Evolutionary conservation across 805 yeast genomes (phyloP), one percentile per base, ranked within the genome.

Genomic region (Hanseniaspora lindneri): DNA sequence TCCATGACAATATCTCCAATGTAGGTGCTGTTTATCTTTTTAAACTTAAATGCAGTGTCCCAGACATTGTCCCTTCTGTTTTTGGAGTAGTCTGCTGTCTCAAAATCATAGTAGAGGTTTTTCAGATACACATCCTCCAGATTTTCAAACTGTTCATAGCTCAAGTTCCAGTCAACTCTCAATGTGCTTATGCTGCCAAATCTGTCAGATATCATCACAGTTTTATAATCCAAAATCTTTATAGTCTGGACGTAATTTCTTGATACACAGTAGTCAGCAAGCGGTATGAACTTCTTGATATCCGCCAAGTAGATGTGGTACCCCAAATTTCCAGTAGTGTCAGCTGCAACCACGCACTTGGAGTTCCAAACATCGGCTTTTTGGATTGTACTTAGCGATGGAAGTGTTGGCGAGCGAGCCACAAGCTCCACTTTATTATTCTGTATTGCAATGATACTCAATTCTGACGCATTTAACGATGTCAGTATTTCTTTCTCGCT

Each of bases 1-100:
- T 46, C 27, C 19, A 23, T 37, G 3, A 46, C 28, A 9, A 46
- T 46, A 33, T 46, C 49, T 3, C 49, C 49, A 20, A 46, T 39
- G 19, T 36, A 46, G 1, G 39, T 39, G 14, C 43, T 32, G 20
- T 34, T 32, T 3, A 46, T 10, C 25, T 46, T 46, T 30, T 46
- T 40, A 39, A 46, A 46, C 28, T 46, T 46, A 17, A 30, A 46
- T n/a, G 36, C 23, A 20, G 39, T 7, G 20, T 46, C 49, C 49
- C 49, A 46, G 2, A 46, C 49, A 32, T 46, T 46, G 23, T 46
- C 49, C n/a, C 39, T 40, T 32, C 49, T 46, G 23, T 46, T 46
- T 24, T 32, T 46, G 7, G 43, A 36, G 13, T 39, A 46, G 10
- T 46, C 39, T 11, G 34, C 24, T 7, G 4, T 24, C 3, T 39